phyloP scores from a whole-genome alignment of 768 basidiomycete species.

The Austroboletus eburneus region DNA sequence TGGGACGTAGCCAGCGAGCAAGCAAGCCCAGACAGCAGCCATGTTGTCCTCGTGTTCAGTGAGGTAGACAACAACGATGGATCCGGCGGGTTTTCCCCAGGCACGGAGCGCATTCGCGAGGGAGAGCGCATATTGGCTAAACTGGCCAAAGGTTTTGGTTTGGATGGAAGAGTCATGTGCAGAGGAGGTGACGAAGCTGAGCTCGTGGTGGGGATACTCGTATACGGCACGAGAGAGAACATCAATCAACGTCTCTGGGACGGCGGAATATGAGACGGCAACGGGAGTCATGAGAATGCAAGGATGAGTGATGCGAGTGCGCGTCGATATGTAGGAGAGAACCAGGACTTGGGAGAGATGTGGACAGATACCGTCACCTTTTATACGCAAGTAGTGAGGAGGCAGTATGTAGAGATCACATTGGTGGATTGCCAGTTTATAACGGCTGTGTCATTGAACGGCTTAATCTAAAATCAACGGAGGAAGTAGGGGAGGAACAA shows the following conservation, averaged over 20 bases:
- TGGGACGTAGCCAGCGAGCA: slow-evolving; percentile 29
- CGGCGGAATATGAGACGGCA: slow-evolving; percentile 2
- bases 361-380: no score
- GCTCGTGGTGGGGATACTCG: slow-evolving; percentile 23
- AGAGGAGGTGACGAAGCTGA: slow-evolving; percentile 27
- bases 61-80: slow-evolving; percentile 26
- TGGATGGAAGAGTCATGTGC: slow-evolving; percentile 28
- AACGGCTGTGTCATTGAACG: no score
- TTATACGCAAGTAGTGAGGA: no score
- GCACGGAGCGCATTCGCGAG: slow-evolving; percentile 20
- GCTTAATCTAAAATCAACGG: no score
- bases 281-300: slow-evolving; percentile 15
- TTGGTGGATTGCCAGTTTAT: no score
- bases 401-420: no score
- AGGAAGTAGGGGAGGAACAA: no score
- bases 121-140: slow-evolving; percentile 13
- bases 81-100: slow-evolving; percentile 25
- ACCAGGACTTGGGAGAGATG: neutral
- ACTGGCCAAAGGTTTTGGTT: slow-evolving; percentile 22
- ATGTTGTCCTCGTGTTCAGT: slow-evolving; percentile 34
- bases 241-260: slow-evolving; percentile 19
- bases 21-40: slow-evolving; percentile 30
- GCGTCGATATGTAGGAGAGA: slow-evolving; percentile 2
- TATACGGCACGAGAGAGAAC: slow-evolving; percentile 19
- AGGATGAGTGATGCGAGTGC: neutral